Evolutionary conservation across 1,284 basidiomycete genomes (phyloP).

Genomic region (Ceratobasidium papillatum): DNA sequence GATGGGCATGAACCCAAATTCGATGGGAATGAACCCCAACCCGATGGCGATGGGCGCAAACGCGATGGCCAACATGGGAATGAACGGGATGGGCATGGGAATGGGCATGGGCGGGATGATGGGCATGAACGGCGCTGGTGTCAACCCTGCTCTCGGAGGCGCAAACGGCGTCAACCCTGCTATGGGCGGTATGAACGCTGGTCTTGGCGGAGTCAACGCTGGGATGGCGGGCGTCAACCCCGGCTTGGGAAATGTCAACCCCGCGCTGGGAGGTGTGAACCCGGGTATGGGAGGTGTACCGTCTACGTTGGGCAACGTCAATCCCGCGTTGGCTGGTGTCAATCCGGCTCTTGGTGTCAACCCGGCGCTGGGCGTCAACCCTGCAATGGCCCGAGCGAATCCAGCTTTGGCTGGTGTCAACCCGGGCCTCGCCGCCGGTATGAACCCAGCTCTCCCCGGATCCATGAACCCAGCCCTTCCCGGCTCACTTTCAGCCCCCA

Average conservation of each 20-base stretch:
- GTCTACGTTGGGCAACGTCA: not conserved
- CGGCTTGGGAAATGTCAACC: conserved; percentile 18
- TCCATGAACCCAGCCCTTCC: conserved; percentile 17
- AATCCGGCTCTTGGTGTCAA: conserved; percentile 17
- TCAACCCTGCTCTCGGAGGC: conserved; percentile 2
- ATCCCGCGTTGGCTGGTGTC: conserved; percentile 13
- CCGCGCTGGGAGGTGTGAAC: conserved; percentile 6
- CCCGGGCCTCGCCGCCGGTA: conserved; percentile 39
- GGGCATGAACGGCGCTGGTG: conserved; percentile 26
- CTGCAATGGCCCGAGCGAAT: conserved; percentile 19
- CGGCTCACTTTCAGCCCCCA: conserved; percentile 30
- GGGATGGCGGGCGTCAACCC: conserved; percentile 3
- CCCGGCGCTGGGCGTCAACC: conserved; percentile 16
- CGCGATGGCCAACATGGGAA: not conserved
- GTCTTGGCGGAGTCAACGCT: conserved; percentile 1
- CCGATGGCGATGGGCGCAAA: conserved; percentile 7
- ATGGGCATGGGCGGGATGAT: conserved; percentile 12
- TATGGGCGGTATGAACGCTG: conserved; percentile 16
- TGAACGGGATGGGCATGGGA: conserved; percentile 30
- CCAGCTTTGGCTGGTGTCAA: conserved; percentile 27
- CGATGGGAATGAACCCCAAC: conserved; percentile 33
- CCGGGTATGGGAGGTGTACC: not conserved
- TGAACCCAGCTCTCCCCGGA: conserved; percentile 41
- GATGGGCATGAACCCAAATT: conserved; percentile 18
- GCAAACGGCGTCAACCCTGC: conserved; percentile 16